Evolutionary conservation across 495 filamentous ascomycete genomes (phyloP).

Genomic region (Talaromyces thailandensis): DNA sequence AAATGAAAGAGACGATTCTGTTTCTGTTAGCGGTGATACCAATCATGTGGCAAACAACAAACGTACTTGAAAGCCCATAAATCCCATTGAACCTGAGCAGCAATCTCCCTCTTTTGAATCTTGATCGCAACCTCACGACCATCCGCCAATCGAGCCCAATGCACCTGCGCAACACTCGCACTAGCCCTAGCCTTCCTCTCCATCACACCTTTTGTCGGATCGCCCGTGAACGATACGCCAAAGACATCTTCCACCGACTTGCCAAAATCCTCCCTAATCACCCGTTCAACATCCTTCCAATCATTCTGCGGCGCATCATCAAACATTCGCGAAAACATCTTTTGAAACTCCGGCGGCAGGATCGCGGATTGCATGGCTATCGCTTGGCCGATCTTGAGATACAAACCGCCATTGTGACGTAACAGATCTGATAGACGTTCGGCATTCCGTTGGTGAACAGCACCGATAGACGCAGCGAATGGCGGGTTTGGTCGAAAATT

Average conservation of each 20-base stretch:
- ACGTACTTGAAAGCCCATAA: conserved; percentile 86
- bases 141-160: conserved; percentile 79
- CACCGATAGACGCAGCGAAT: conserved; percentile 53
- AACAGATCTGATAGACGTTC: conserved; percentile 72
- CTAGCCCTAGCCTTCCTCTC: conserved; percentile 79
- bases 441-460: conserved; percentile 74
- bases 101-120: conserved; percentile 93
- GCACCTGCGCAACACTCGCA: conserved; percentile 91
- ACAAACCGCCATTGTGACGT: conserved; percentile 79
- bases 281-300: conserved; percentile 82
- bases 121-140: conserved; percentile 90
- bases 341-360: conserved; percentile 85
- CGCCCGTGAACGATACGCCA: conserved; percentile 67
- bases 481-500: conserved; percentile 81
- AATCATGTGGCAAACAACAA: not conserved
- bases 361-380: conserved; percentile 97
- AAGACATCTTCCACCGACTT: conserved; percentile 79
- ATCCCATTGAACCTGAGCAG: conserved; percentile 82
- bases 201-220: conserved; percentile 67
- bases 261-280: conserved; percentile 83
- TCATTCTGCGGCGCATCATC: conserved; percentile 93
- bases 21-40: conserved; percentile 6
- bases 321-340: conserved; percentile 94
- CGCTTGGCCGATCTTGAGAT: conserved; percentile 96
- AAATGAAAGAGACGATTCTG: conserved; percentile 66